Conservation (phyloP, 352 stramenopile genomes). For the Aphanomyces cochlioides region DNA sequence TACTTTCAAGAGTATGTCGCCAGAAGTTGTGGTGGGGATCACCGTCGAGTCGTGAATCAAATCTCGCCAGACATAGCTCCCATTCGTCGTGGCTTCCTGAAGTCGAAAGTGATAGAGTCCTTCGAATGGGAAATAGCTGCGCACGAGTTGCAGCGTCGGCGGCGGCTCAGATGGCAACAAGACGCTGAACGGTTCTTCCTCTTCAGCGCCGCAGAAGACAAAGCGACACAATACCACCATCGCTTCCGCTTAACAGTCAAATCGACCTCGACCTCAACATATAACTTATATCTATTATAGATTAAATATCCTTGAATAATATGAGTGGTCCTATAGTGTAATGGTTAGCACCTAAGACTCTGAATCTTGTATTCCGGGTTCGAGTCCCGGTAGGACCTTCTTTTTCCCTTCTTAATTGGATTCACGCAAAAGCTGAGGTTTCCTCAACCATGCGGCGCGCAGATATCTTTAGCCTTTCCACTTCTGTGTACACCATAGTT, state of each 20-base stretch:
- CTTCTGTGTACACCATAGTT: too few species aligned
- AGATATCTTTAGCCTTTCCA: too few species aligned
- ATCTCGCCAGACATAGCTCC: slow-evolving; percentile 74
- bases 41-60: slow-evolving; percentile 46
- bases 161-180: slow-evolving; percentile 48
- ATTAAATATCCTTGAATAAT: neutral
- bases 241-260: neutral
- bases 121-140: slow-evolving; percentile 72
- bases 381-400: neutral
- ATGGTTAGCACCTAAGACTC: too few species aligned
- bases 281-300: neutral
- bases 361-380: neutral
- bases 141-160: slow-evolving; percentile 59
- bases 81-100: slow-evolving; percentile 39
- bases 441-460: too few species aligned
- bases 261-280: too few species aligned
- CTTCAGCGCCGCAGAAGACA: slow-evolving; percentile 37
- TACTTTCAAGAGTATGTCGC: slow-evolving; percentile 69
- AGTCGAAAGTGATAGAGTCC: slow-evolving; percentile 75
- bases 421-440: too few species aligned
- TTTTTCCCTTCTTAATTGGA: neutral
- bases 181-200: slow-evolving; percentile 50
- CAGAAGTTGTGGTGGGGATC: slow-evolving; percentile 37
- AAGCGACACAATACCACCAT: slow-evolving; percentile 14
- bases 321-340: neutral